These are phyloP conservation scores for Gonium pectorale DNA, from an alignment of 139 green algal species.

Conservation along the genomic window DNA sequence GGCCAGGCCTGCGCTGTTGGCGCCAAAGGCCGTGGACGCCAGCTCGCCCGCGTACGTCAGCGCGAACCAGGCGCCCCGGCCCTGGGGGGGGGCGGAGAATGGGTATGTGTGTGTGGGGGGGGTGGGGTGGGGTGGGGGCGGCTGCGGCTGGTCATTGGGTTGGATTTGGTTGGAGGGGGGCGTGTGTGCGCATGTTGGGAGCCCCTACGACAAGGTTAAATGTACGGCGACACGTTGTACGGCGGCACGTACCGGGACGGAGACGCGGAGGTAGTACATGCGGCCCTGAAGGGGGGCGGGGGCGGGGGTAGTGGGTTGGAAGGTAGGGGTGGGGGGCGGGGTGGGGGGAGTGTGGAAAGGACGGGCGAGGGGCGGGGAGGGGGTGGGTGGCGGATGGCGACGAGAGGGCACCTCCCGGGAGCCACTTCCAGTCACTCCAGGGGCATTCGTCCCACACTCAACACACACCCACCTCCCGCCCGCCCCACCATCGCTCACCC, in stretches of 20 bases:
- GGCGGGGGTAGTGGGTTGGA: not conserved
- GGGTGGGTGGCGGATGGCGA: no score
- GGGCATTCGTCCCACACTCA: no score
- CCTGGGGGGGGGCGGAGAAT: not conserved
- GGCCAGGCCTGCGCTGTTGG: slow-evolving; percentile 46
- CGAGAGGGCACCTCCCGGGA: no score
- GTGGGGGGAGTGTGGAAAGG: no score
- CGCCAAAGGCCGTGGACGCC: slow-evolving; percentile 47
- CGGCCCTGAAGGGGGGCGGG: not conserved
- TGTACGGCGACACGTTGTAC: not conserved
- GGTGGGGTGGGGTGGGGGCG: not conserved
- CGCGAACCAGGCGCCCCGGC: slow-evolving; percentile 39
- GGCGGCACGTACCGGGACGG: not conserved
- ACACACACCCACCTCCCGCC: no score
- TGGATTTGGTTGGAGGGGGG: not conserved
- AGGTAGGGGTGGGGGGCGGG: no score
- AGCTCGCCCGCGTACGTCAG: slow-evolving; percentile 57
- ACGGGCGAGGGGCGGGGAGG: no score
- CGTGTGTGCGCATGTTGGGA: not conserved
- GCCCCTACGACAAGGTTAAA: not conserved
- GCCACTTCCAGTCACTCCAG: no score
- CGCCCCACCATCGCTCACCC: no score
- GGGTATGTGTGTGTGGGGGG: not conserved
- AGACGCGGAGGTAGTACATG: slow-evolving; percentile 37
- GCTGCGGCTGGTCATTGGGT: not conserved